phyloP scores from a whole-genome alignment of 768 basidiomycete genomes.

The Lanmaoa pseudosensibilis region DNA sequence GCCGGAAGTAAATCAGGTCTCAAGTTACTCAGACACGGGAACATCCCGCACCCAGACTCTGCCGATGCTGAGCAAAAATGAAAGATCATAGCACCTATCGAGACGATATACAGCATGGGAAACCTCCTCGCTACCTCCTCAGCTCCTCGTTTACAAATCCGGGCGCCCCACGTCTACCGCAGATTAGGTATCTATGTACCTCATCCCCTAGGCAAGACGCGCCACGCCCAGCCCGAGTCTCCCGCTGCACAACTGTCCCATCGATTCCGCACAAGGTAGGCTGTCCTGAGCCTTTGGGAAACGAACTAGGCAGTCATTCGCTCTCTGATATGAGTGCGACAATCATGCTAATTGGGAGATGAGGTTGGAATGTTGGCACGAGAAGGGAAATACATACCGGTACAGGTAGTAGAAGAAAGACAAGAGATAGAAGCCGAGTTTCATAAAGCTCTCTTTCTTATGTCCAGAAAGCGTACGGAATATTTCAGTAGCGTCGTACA shows the following conservation, averaged over 20 bases:
- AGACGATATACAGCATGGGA: conserved; percentile 21
- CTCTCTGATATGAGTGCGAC: conserved; percentile 82
- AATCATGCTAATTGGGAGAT: conserved; percentile 65
- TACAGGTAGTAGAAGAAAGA: conserved; percentile 94
- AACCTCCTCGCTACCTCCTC: conserved; percentile 1
- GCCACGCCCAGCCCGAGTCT: conserved; percentile 1
- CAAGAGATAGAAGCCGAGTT: conserved; percentile 89
- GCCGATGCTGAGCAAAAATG: neutral
- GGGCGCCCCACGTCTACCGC: conserved; percentile 9
- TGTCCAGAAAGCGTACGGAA: conserved; percentile 91
- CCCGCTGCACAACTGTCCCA: neutral
- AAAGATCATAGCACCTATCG: conserved; percentile 23
- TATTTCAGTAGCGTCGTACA: conserved; percentile 99
- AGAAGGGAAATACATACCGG: conserved; percentile 50
- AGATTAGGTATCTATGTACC: conserved; percentile 21
- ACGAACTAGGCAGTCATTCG: conserved; percentile 40
- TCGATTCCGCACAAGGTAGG: neutral
- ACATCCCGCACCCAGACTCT: neutral
- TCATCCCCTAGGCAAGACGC: conserved; percentile 6
- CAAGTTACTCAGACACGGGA: neutral
- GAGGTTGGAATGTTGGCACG: neutral
- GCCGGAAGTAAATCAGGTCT: neutral
- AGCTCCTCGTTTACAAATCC: conserved; percentile 13
- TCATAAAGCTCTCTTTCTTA: conserved; percentile 96
- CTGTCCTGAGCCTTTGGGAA: neutral